phyloP scores from a whole-genome alignment of 345 rosid genomes.

The Eucalyptus cloeziana region DNA sequence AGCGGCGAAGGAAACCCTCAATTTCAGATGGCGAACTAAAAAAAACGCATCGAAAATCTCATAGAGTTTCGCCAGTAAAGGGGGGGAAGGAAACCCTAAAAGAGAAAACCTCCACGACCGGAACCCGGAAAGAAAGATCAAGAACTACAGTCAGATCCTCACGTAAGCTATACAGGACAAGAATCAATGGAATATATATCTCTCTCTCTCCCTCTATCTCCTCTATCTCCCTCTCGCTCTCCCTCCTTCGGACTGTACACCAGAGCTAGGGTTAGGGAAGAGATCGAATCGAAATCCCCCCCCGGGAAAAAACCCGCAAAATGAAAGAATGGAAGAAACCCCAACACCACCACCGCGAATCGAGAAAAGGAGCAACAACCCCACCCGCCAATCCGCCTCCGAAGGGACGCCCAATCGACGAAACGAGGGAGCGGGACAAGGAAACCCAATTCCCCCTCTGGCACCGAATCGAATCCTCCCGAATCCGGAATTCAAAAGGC shows the following conservation, averaged over 20 bases:
- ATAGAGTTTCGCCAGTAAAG: slow-evolving; percentile 12
- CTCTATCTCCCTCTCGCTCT: background rate
- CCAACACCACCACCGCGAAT: background rate
- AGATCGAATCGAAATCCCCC: background rate
- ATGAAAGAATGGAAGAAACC: background rate
- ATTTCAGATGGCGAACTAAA: slow-evolving; percentile 28
- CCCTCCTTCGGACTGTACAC: background rate
- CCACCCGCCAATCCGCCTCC: background rate
- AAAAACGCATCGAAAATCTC: slow-evolving; percentile 33
- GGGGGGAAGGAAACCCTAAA: background rate
- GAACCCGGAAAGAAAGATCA: background rate
- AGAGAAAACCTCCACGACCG: background rate
- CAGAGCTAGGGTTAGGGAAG: background rate
- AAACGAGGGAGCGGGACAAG: background rate
- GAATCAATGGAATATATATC: background rate
- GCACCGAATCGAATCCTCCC: background rate
- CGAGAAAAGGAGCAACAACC: background rate
- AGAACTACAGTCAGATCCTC: background rate
- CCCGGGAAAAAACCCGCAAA: background rate
- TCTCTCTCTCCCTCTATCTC: background rate
- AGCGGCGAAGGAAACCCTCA: slow-evolving; percentile 22
- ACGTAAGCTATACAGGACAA: background rate
- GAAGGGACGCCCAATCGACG: background rate
- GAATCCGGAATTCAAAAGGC: background rate
- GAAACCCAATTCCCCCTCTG: background rate